Base-by-base conservation (phyloP, 164 flowering plant genomes). In the Paratinospora sagittata region DNA sequence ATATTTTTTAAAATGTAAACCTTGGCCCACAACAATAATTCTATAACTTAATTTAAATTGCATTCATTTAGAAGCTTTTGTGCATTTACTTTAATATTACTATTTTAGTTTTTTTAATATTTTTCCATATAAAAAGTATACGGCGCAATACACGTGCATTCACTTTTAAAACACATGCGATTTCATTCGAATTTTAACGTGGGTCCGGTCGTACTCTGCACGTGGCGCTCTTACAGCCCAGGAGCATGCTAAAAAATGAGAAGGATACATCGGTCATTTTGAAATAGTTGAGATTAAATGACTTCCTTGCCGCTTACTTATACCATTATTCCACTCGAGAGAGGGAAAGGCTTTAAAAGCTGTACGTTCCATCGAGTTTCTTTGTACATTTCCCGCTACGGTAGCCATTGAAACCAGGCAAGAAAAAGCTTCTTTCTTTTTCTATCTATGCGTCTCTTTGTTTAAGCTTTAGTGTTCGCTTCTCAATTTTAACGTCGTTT, bases 371-470 rank as follows among this genome's bases (percentile, higher is more conserved):
- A 11, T 12, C 12, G 19, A 27, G 5, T 21, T 27, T 63, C 37
- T 63, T n/a, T n/a, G n/a, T n/a, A 8, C 16, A 3, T 63, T 63
- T 63, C 66, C 37, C 66, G 66, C 66, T 63, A 30, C 37, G 66
- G 30, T 6, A 30, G 39, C 66, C 66, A 63, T 63, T 63, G 34
- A 63, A 63, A 27, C 39, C n/a, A 63, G 66, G 36, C 66, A 63
- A 63, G 37, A 63, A 30, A n/a, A 63, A 58, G 21, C 66, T 30
- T 30, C 37, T 63, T 63, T 3, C 13, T 21, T 8, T 9, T 21
- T 6, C 63, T 6, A 26, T 58, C 26, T 58, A 27, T 58, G 27
- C 12, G 24, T 58, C 34, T 30, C 34, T 30, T 30, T 30, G 34
- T 30, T 30, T 30, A 30, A 30, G 34, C 34, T 30, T 30, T 30